phyloP scores from a whole-genome alignment of 257 asterid genomes.

The Leonotis leonurus region DNA sequence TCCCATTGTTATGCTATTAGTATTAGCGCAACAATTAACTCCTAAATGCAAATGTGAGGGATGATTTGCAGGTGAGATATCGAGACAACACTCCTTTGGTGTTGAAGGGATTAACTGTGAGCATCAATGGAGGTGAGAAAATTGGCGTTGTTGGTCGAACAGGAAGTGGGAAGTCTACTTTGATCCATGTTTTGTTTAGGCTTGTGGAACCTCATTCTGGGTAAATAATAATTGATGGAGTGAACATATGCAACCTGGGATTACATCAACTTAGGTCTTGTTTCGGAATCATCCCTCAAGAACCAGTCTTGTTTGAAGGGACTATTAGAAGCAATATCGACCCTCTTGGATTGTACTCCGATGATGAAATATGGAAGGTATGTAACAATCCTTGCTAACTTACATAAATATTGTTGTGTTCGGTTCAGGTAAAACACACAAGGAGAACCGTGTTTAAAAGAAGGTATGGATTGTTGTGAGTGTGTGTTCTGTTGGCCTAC shows the following conservation, averaged over 20 bases:
- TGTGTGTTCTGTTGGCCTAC: too few species aligned
- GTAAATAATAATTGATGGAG: slow-evolving; percentile 49
- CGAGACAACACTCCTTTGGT: slow-evolving; percentile 59
- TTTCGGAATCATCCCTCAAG: slow-evolving; percentile 84
- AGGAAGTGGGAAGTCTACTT: slow-evolving; percentile 74
- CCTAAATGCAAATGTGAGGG: too few species aligned
- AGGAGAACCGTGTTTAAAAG: too few species aligned
- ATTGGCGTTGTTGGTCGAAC: slow-evolving; percentile 81
- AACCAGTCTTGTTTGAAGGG: slow-evolving; percentile 71
- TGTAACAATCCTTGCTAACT: too few species aligned
- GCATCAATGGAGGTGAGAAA: slow-evolving; percentile 55
- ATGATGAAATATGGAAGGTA: slow-evolving; percentile 83
- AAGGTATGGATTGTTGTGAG: too few species aligned
- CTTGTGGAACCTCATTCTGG: slow-evolving; percentile 65
- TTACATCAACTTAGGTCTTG: slow-evolving; percentile 68
- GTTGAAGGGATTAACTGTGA: slow-evolving; percentile 50
- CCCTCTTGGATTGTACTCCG: slow-evolving; percentile 55
- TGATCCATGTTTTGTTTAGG: slow-evolving; percentile 67
- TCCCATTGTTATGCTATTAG: too few species aligned
- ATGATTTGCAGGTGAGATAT: slow-evolving; percentile 73
- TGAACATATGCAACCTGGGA: slow-evolving; percentile 52
- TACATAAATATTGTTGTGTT: too few species aligned
- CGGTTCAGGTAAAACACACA: too few species aligned
- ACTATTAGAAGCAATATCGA: slow-evolving; percentile 67
- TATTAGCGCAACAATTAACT: too few species aligned